Evolutionary conservation across 2,329 filamentous ascomycete species (phyloP), one percentile per base, ranked within the genome.

Genomic region (Fusarium azukiicola): DNA sequence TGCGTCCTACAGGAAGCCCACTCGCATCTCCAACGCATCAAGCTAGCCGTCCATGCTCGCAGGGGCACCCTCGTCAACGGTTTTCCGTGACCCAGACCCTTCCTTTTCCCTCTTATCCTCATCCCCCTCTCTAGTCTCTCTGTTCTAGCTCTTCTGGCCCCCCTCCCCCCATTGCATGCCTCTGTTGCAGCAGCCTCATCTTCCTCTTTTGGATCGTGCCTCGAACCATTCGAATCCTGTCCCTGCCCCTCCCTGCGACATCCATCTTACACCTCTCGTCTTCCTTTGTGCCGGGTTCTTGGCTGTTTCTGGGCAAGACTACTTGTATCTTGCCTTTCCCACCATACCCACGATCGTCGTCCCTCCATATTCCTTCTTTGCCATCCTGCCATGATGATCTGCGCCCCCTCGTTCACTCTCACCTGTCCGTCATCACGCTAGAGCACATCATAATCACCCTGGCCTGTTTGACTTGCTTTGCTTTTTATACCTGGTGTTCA

Each of bases 251-350:
- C 63, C 69, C 71, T 73, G 52, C 66, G 63, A 40, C 69, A 47
- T 67, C 42, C 58, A 47, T 71, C 46, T 67, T 40, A 54, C 70
- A 56, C 40, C 63, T 63, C 49, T 71, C 42, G 56, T 27, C 47
- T 58, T 73, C 71, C 69, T 73, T 77, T 79, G 71, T 79, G 61
- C 77, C 75, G 70, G 72, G 27, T 64, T 69, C 67, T 74, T 75
- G 64, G 67, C 69, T 70, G 64, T 50, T 74, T 71, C 68, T 66
- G 44, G 44, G 58, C 58, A 40, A 61, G 50, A 74, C 71, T 82
- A 80, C 76, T 81, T 81, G 64, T 82, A 82, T 77, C 73, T 74
- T 75, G 69, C 50, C 40, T 44, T 32, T 46, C 69, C 77, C 74
- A 66, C 70, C 69, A 27, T 63, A 58, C 69, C 68, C 56, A 71